phyloP scores from a whole-genome alignment of 768 basidiomycete genomes.

The Ephemerocybe angulata region DNA sequence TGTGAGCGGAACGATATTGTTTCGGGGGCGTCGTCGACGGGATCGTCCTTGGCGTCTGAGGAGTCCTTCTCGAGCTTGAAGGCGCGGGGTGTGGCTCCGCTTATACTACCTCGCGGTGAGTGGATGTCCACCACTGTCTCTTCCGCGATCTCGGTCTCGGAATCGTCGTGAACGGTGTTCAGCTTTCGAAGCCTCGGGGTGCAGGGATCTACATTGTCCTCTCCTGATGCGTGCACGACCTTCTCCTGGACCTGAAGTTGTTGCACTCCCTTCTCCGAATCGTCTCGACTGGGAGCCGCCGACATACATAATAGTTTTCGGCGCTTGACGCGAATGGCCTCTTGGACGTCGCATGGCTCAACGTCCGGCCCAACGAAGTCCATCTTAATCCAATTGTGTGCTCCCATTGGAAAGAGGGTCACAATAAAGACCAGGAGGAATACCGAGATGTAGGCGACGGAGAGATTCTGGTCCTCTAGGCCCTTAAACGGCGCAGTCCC shows the following conservation, averaged over 20 bases:
- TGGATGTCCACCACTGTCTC: neutral
- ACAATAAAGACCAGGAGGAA: conserved; percentile 62
- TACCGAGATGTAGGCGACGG: conserved; percentile 63
- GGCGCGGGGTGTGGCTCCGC: neutral
- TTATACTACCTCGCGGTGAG: neutral
- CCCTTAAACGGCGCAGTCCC: conserved; percentile 61
- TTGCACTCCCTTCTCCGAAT: neutral
- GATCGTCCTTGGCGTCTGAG: neutral
- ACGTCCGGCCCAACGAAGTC: conserved; percentile 68
- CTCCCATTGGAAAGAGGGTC: conserved; percentile 64
- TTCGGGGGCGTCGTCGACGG: neutral
- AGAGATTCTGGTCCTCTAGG: conserved; percentile 51
- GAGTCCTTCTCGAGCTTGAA: neutral
- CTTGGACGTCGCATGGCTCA: conserved; percentile 51
- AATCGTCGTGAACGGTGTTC: conserved; percentile 17
- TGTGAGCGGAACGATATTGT: neutral
- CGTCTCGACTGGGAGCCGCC: neutral
- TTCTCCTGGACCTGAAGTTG: neutral
- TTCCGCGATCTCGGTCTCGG: conserved; percentile 11
- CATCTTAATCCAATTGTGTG: conserved; percentile 47
- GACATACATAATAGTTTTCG: conserved; percentile 12
- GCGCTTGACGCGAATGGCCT: conserved; percentile 38
- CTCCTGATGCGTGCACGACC: too few relatives aligned
- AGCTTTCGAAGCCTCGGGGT: neutral
- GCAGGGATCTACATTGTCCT: neutral